Evolutionary conservation across 345 rosid genomes (phyloP).

Genomic region (Xanthoceras sorbifolium): DNA sequence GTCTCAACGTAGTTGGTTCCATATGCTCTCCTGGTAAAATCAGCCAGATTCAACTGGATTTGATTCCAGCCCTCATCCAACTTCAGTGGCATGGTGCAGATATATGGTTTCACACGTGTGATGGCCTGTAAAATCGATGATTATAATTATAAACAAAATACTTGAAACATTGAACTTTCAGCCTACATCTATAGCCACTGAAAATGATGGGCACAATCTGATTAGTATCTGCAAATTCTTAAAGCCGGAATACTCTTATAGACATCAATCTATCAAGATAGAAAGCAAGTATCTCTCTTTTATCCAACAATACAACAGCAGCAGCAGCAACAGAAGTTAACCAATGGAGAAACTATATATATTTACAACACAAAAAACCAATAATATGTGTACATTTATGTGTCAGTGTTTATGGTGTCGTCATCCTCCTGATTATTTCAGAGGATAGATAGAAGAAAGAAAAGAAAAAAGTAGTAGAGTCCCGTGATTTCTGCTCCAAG

Average conservation of each 20-base stretch:
- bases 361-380: too few species aligned
- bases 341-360: too few species aligned
- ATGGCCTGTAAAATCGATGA: slow-evolving; percentile 53
- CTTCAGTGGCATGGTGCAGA: slow-evolving; percentile 92
- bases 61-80: slow-evolving; percentile 99
- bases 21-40: slow-evolving; percentile 89
- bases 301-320: neutral
- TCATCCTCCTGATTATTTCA: neutral
- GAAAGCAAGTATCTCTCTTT: too few species aligned
- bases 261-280: neutral
- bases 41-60: slow-evolving; percentile 87
- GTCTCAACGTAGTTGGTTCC: slow-evolving; percentile 98
- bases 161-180: neutral
- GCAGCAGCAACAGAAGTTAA: neutral
- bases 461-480: too few species aligned
- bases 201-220: neutral
- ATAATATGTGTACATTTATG: too few species aligned
- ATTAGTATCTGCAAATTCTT: neutral
- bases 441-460: neutral
- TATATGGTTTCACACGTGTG: slow-evolving; percentile 91
- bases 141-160: slow-evolving; percentile 1
- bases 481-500: neutral
- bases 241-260: neutral
- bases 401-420: neutral
- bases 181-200: neutral